A percentile compares a stretch with the other conserved stretches of the same genome.
phyloP scores from a whole-genome alignment of 371 early-diverging fungal genomes.

The Zancudomyces culisetae region DNA sequence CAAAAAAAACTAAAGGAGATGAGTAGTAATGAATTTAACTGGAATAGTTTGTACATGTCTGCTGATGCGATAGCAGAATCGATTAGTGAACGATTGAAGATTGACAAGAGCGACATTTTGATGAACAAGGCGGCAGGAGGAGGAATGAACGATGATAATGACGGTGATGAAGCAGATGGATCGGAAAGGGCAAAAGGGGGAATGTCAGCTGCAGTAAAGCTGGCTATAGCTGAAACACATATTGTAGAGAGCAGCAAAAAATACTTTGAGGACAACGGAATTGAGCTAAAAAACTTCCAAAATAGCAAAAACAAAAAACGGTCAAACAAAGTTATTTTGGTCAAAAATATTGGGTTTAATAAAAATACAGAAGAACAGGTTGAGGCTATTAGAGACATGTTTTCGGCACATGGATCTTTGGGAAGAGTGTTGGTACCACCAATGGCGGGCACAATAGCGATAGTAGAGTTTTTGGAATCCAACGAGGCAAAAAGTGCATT shows the following conservation, averaged over 20 bases:
- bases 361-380: constrained; percentile 24
- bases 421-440: constrained; percentile 85
- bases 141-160: no score
- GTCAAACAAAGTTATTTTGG: constrained; percentile 74
- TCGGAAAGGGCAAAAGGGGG: no score
- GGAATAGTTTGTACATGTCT: constrained; percentile 92
- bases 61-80: constrained; percentile 83
- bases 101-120: constrained; percentile 72
- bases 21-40: constrained; percentile 69
- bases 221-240: constrained; percentile 92
- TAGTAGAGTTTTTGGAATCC: constrained; percentile 78
- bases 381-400: constrained; percentile 58
- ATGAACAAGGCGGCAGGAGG: constrained; percentile 37
- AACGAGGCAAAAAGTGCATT: constrained; percentile 85
- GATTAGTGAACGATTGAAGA: constrained; percentile 73
- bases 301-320: constrained; percentile 32
- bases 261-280: constrained; percentile 72
- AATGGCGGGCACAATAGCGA: constrained; percentile 79
- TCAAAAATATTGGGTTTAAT: constrained; percentile 75
- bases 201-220: constrained; percentile 81
- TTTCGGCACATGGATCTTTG: constrained; percentile 68
- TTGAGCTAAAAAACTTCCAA: constrained; percentile 53
- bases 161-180: constrained; percentile 19
- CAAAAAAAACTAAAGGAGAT: constrained; percentile 55
- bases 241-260: constrained; percentile 82